Evolutionary conservation across 441 rosid species (phyloP), one percentile per base, ranked within the genome.

Genomic region (Adansonia rubrostipa): DNA sequence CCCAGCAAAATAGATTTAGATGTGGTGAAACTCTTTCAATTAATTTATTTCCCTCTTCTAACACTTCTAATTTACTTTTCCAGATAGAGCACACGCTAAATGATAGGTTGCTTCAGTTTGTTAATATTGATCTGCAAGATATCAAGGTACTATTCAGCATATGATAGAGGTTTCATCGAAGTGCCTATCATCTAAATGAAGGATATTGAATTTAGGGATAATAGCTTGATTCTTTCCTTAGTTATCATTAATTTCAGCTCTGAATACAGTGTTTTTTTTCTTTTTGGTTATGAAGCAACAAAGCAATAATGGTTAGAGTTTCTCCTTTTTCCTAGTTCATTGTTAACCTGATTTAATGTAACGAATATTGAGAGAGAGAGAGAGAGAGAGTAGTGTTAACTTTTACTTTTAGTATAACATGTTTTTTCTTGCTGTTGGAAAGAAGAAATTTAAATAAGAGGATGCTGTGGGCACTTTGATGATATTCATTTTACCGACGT

Each of bases 21-120:
- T 24, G 13, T 71, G 42, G 48, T 11, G 56, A 70, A 17, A 71
- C 20, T 7, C 4, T 74, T 73, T 56, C 20, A 53, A 36, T 70
- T 56, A 47, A 58, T 54, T 50, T 45, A 33, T 17, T 64, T 51
- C 61, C 66, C 24, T 50, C 24, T 77, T 65, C 65, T 83, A 44
- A 82, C 70, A 67, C 45, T 22, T 81, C 17, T 75, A 60, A 60
- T 84, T 69, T 48, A 73, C 62, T 40, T 71, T 83, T 73, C 60
- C 85, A 88, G 95, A 88, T 87, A 56, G 92, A 91, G 81, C 85
- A 86, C 82, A 83, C 84, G 90, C 88, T 97, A 62, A 97, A 95
- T 89, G 99, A 95, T 87, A 93, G 97, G 85, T 85, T 97, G 67
- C 85, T 93, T 74, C 98, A 95, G 15, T 95, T 91, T 89, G 96